Conservation (phyloP, 2,329 filamentous ascomycete genomes). For the Seiridium unicorne region DNA sequence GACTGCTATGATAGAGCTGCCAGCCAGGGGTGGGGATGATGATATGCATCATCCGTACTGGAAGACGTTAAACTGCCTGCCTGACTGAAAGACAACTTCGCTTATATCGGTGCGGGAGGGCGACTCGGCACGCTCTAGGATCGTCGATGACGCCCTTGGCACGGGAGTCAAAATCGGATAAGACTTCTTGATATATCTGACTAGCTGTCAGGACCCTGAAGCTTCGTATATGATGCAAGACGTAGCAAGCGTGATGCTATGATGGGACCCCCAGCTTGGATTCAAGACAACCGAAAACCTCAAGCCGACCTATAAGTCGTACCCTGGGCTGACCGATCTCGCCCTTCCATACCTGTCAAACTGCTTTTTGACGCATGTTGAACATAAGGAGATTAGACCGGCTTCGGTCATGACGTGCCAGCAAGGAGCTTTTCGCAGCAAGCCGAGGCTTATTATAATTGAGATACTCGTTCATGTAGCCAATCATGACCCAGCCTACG, state of each 20-base stretch:
- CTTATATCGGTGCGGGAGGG: neutral
- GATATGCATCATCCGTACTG: slow-evolving; percentile 61
- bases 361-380: neutral
- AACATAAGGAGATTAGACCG: neutral
- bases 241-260: too few species aligned
- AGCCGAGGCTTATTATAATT: too few species aligned
- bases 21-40: slow-evolving; percentile 55
- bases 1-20: slow-evolving; percentile 53
- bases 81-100: neutral
- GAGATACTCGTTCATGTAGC: too few species aligned
- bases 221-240: too few species aligned
- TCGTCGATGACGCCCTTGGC: neutral
- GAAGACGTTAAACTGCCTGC: slow-evolving; percentile 45
- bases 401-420: neutral
- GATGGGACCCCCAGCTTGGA: too few species aligned
- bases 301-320: too few species aligned
- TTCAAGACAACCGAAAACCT: too few species aligned
- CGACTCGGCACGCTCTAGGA: neutral
- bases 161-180: neutral
- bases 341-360: too few species aligned
- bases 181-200: too few species aligned
- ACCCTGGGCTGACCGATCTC: too few species aligned
- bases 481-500: too few species aligned
- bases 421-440: neutral
- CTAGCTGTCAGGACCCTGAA: too few species aligned